These are phyloP conservation scores for Yamadazyma sp. DNA, from an alignment of 1,139 yeast species.

Conservation along the genomic window DNA sequence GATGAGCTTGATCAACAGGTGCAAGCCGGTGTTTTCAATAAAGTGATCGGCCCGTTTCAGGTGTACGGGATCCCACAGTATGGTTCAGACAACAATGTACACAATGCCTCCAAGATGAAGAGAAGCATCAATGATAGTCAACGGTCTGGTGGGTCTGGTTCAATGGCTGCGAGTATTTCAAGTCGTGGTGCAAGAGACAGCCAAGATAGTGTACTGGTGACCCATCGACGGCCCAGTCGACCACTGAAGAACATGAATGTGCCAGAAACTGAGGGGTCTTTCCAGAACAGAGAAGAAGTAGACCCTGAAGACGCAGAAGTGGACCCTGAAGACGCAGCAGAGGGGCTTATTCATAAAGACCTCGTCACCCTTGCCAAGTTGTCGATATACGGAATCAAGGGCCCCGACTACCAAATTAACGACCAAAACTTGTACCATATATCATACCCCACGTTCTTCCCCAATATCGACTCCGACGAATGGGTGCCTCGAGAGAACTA, in stretches of 20 bases:
- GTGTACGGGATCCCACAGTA: constrained; percentile 14
- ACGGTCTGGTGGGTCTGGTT: too few species aligned
- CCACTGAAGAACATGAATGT: background rate
- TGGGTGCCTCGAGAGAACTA: constrained; percentile 33
- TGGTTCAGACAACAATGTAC: too few species aligned
- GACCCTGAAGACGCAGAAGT: too few species aligned
- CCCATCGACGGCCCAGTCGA: too few species aligned
- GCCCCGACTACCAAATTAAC: constrained; percentile 34
- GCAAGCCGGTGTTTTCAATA: constrained; percentile 6
- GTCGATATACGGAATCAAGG: constrained; percentile 45
- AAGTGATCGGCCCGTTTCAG: constrained; percentile 34
- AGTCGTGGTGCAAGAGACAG: too few species aligned
- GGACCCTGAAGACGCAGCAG: constrained; percentile 1
- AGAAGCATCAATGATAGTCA: too few species aligned
- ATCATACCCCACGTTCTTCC: constrained; percentile 48
- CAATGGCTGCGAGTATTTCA: too few species aligned
- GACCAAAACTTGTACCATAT: constrained; percentile 49
- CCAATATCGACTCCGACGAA: constrained; percentile 46
- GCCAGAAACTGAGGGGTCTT: background rate
- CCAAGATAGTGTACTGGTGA: too few species aligned
- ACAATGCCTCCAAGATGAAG: too few species aligned
- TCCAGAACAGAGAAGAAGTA: too few species aligned
- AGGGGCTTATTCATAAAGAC: constrained; percentile 35
- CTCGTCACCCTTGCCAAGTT: constrained; percentile 40
- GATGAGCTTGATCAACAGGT: constrained; percentile 27